A percentile compares a stretch with the other conserved stretches of the same genome.
These are phyloP conservation scores for Takashimella koratensis DNA, from an alignment of 1,284 basidiomycete species.

Conservation along the genomic window DNA sequence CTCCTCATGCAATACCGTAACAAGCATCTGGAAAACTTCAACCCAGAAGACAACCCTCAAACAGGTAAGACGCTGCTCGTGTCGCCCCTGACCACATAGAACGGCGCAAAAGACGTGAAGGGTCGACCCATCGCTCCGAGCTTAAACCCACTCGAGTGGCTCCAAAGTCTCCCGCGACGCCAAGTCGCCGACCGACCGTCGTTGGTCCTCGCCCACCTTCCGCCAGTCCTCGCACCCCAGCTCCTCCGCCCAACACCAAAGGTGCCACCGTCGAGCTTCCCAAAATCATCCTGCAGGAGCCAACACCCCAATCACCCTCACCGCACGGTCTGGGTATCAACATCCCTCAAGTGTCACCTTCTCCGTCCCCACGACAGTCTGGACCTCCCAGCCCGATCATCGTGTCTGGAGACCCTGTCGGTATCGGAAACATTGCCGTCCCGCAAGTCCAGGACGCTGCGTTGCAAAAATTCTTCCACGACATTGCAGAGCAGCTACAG, in stretches of 20 bases:
- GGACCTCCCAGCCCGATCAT: constrained; percentile 9
- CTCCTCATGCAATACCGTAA: constrained; percentile 69
- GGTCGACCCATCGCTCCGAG: neutral
- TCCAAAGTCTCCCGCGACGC: constrained; percentile 12
- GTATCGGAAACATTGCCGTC: constrained; percentile 22
- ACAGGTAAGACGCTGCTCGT: constrained; percentile 9
- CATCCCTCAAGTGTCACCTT: constrained; percentile 14
- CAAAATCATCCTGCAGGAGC: constrained; percentile 28
- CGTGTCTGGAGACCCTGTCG: neutral
- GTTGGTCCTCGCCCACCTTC: constrained; percentile 12
- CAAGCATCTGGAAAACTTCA: constrained; percentile 60
- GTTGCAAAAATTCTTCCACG: constrained; percentile 55
- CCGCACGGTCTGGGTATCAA: constrained; percentile 22
- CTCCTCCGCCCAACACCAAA: constrained; percentile 1
- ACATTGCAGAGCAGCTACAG: constrained; percentile 55
- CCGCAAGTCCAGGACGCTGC: constrained; percentile 52
- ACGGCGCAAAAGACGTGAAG: constrained; percentile 8
- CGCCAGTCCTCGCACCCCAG: constrained; percentile 8
- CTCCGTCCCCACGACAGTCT: constrained; percentile 21
- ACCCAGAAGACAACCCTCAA: constrained; percentile 42
- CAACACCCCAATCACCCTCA: constrained; percentile 18
- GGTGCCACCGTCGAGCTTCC: constrained; percentile 13
- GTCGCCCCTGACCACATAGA: neutral
- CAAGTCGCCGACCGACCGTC: constrained; percentile 3
- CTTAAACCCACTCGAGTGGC: constrained; percentile 8